Base-by-base conservation (phyloP, 1,284 basidiomycete genomes). In the Psilocybe mexicana region DNA sequence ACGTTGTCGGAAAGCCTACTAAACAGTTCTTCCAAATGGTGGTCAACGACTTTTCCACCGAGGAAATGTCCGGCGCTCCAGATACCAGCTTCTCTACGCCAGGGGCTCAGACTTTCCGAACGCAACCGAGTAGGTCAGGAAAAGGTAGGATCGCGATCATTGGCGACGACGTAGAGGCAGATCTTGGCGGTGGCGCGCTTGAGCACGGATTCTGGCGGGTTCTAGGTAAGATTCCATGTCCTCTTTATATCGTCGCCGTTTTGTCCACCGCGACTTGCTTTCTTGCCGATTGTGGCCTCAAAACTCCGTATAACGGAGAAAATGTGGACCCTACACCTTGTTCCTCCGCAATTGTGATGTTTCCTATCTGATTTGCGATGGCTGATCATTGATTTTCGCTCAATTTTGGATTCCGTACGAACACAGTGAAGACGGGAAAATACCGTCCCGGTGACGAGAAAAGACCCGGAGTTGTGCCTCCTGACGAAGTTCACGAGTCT, bases 1-100 rank as follows among this genome's bases (percentile, higher is more conserved):
- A 78, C 36, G 74, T 85, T 7, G 79, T 90, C 5, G 89, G 89
- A 2, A 92, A 91, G 67, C 88, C 88, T 0, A 79, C 76, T 0
- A 72, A 71, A 18, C 64, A 70, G 0, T 90, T 90, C 67, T 90
- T 87, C 62, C 74, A 86, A 62, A 72, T 80, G 2, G 84, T 83
- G 5, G 74, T 91, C 43, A 67, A 67, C 30, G 77, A 80, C 63
- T 69, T 90, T 33, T 59, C 51, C 2, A 54, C 63, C 10, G 67
- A 72, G 24, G 69, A 68, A 36, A 60, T 63, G 25, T 63, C 63
- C n/a, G 25, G 44, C 6, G 40, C 6, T 10, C 36, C 33, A 11
- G 49, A 40, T 35, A 8, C 30, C 11, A 40, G 38, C n/a, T 26
- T 8, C 12, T 5, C 10, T 5, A 14, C 2, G 24, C 24, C 4